Conservation (phyloP, 1,139 yeast species). For the Blastobotrys raffinosifermentans region DNA sequence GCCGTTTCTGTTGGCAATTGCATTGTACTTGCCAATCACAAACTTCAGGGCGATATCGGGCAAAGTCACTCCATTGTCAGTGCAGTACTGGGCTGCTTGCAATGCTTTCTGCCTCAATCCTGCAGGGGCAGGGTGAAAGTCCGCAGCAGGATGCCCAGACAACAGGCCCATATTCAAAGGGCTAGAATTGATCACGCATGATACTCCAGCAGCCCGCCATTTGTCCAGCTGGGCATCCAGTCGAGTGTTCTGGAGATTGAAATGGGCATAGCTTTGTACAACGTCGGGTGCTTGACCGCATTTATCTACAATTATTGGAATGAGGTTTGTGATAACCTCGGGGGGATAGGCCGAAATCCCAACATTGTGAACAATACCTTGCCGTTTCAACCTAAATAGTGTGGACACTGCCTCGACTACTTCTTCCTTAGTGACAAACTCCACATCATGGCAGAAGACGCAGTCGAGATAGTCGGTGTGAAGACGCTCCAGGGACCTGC, state of each 20-base stretch:
- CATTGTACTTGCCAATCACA: conserved; percentile 13
- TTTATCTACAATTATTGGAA: conserved; percentile 38
- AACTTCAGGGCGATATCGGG: conserved; percentile 15
- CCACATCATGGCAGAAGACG: conserved; percentile 83
- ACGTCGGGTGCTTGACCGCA: conserved; percentile 56
- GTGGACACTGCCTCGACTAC: conserved; percentile 60
- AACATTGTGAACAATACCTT: conserved; percentile 56
- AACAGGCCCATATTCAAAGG: conserved; percentile 82
- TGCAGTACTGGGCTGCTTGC: conserved; percentile 11
- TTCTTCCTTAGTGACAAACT: conserved; percentile 55
- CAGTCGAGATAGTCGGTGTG: conserved; percentile 64
- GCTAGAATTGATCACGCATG: conserved; percentile 65
- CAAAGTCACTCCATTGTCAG: conserved; percentile 7
- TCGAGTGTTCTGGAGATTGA: conserved; percentile 68
- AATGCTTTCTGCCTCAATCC: conserved; percentile 31
- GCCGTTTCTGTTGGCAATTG: conserved; percentile 12
- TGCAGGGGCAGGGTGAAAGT: conserved; percentile 72
- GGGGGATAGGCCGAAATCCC: conserved; percentile 90
- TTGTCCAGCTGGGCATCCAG: conserved; percentile 45
- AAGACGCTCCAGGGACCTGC: conserved; percentile 59
- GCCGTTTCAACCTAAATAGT: conserved; percentile 50
- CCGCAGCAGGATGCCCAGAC: conserved; percentile 57
- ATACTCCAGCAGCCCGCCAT: conserved; percentile 49
- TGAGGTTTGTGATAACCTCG: conserved; percentile 43
- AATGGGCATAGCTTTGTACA: conserved; percentile 69